Conservation (phyloP, 2,329 filamentous ascomycete species). For the Periconia sp. region DNA sequence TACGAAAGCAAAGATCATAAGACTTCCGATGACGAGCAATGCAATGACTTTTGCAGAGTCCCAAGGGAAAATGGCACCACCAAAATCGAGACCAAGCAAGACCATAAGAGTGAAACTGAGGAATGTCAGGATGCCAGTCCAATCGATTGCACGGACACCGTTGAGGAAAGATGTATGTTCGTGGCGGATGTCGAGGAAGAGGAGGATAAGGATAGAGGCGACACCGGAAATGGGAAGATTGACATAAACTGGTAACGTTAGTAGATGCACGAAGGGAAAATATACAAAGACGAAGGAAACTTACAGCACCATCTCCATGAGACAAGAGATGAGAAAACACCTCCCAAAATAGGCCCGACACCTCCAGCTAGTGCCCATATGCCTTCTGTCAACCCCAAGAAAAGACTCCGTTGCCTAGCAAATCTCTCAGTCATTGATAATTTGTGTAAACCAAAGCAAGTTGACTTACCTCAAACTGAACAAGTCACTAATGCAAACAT, state of each 20-base stretch:
- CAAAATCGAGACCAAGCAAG: constrained; percentile 61
- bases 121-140: constrained; percentile 60
- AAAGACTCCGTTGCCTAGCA: constrained; percentile 52
- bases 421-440: background rate
- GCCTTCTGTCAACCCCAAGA: constrained; percentile 58
- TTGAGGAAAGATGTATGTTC: constrained; percentile 56
- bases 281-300: constrained; percentile 11
- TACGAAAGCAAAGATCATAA: constrained; percentile 61
- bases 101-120: constrained; percentile 59
- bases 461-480: constrained; percentile 60
- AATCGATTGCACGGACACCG: constrained; percentile 61
- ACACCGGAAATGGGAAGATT: constrained; percentile 60
- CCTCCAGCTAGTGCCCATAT: constrained; percentile 63
- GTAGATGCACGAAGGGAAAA: background rate
- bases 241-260: constrained; percentile 54
- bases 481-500: constrained; percentile 68
- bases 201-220: constrained; percentile 56
- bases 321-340: constrained; percentile 53
- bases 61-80: constrained; percentile 61
- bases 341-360: constrained; percentile 60
- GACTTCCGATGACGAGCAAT: constrained; percentile 58
- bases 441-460: background rate
- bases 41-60: constrained; percentile 61
- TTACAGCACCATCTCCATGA: constrained; percentile 60
- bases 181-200: constrained; percentile 63